phyloP scores from a whole-genome alignment of 1,284 basidiomycete genomes.

The Sporisorium graminicola region DNA sequence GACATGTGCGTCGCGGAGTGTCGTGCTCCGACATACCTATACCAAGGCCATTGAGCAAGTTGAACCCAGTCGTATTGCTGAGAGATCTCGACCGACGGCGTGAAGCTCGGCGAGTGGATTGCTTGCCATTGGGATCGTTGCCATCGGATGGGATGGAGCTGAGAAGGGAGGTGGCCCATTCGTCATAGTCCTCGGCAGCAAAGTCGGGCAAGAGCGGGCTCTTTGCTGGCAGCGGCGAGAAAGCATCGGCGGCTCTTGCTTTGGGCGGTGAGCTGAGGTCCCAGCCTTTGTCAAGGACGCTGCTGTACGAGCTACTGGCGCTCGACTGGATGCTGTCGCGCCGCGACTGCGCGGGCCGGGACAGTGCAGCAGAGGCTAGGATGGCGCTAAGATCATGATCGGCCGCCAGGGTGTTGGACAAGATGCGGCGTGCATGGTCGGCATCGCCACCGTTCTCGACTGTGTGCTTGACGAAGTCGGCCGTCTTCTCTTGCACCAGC shows the following conservation, averaged over 20 bases:
- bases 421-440: conserved; percentile 26
- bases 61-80: conserved; percentile 10
- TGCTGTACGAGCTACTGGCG: conserved; percentile 57
- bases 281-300: conserved; percentile 52
- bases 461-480: conserved; percentile 46
- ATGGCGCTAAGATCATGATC: conserved; percentile 29
- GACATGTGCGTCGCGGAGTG: conserved; percentile 20
- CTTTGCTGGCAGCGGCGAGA: conserved; percentile 30
- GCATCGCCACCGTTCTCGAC: conserved; percentile 38
- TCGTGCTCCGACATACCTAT: conserved; percentile 30
- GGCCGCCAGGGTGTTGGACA: conserved; percentile 30
- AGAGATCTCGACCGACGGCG: conserved; percentile 25
- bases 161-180: conserved; percentile 48
- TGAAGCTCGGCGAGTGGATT: conserved; percentile 8
- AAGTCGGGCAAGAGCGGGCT: conserved; percentile 54
- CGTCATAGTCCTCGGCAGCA: conserved; percentile 47
- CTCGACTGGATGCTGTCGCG: conserved; percentile 36
- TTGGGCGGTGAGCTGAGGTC: conserved; percentile 38
- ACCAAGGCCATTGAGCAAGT: conserved; percentile 37
- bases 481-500: conserved; percentile 37
- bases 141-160: conserved; percentile 34
- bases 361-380: conserved; percentile 5
- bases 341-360: conserved; percentile 9
- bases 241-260: background rate
- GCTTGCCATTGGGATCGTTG: background rate